Conservation (phyloP, 225 moss, liverwort and hornwort species). For the Antitrichia curtipendula region DNA sequence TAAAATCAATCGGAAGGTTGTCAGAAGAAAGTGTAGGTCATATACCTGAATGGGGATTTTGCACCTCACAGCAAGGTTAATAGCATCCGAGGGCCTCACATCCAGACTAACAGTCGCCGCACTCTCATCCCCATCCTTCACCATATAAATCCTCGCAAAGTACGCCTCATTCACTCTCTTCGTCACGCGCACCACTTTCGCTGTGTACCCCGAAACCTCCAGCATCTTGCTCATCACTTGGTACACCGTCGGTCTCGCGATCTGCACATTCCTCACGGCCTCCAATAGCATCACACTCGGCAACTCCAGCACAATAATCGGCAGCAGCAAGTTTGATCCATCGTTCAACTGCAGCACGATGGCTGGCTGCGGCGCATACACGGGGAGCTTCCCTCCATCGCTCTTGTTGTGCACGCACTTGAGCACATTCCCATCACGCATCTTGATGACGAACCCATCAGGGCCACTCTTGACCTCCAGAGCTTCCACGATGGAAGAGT, state of each 20-base stretch:
- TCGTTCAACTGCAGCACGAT: constrained; percentile 87
- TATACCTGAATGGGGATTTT: constrained; percentile 91
- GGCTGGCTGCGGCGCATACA: constrained; percentile 78
- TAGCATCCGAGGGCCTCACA: constrained; percentile 86
- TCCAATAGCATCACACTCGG: constrained; percentile 90
- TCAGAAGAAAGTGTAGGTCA: not conserved
- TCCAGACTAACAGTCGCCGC: constrained; percentile 61
- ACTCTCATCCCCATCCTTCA: constrained; percentile 69
- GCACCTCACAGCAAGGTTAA: constrained; percentile 78
- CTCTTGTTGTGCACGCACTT: constrained; percentile 80
- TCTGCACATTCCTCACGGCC: constrained; percentile 79
- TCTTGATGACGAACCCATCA: constrained; percentile 77
- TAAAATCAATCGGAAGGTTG: not conserved
- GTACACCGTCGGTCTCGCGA: constrained; percentile 80
- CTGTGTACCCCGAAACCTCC: constrained; percentile 74
- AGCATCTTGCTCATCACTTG: constrained; percentile 94
- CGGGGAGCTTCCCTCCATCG: constrained; percentile 64
- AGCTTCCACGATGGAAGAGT: constrained; percentile 72
- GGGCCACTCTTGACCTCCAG: constrained; percentile 77
- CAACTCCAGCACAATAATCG: constrained; percentile 83
- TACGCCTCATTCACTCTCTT: constrained; percentile 87
- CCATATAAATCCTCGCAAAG: constrained; percentile 70
- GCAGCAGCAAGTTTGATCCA: constrained; percentile 72
- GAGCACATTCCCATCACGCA: constrained; percentile 71
- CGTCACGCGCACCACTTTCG: constrained; percentile 78